phyloP scores from a whole-genome alignment of 2,329 filamentous ascomycete species.

The Penicillium sp. region DNA sequence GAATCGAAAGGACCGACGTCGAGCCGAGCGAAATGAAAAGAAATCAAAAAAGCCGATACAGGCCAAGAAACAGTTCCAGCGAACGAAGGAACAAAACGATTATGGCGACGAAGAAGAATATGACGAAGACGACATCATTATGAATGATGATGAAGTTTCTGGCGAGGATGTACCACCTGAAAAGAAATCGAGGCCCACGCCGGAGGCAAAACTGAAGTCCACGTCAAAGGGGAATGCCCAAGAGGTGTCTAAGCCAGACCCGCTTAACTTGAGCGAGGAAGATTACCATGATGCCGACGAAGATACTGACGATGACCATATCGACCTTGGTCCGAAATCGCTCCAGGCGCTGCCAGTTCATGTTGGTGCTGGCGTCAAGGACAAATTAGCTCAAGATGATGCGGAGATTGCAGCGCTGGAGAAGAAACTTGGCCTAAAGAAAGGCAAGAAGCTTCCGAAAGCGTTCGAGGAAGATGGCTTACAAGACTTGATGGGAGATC shows the following conservation, averaged over 20 bases:
- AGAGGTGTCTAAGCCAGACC: slow-evolving; percentile 14
- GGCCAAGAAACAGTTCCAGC: slow-evolving; percentile 14
- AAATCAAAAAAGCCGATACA: slow-evolving; percentile 43
- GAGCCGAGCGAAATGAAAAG: slow-evolving; percentile 59
- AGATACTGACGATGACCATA: slow-evolving; percentile 21
- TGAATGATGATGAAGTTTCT: slow-evolving; percentile 13
- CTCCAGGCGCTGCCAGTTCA: slow-evolving; percentile 7
- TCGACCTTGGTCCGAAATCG: background rate
- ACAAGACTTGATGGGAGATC: slow-evolving; percentile 67
- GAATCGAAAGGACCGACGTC: slow-evolving; percentile 61
- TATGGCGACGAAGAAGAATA: slow-evolving; percentile 24
- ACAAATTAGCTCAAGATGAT: slow-evolving; percentile 72
- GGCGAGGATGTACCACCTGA: slow-evolving; percentile 17
- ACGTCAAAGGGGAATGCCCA: slow-evolving; percentile 12
- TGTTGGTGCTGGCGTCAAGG: slow-evolving; percentile 46
- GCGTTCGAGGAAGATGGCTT: slow-evolving; percentile 77
- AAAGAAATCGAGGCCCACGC: slow-evolving; percentile 3
- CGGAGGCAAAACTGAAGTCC: slow-evolving; percentile 17
- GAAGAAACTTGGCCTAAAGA: slow-evolving; percentile 76
- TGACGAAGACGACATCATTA: slow-evolving; percentile 24
- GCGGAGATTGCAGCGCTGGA: slow-evolving; percentile 83
- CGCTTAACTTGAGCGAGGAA: background rate
- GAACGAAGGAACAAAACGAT: slow-evolving; percentile 18
- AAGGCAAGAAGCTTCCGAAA: slow-evolving; percentile 67
- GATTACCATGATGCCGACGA: slow-evolving; percentile 12